phyloP scores from a whole-genome alignment of 2,329 filamentous ascomycete genomes.

The Penicillium thymicola region DNA sequence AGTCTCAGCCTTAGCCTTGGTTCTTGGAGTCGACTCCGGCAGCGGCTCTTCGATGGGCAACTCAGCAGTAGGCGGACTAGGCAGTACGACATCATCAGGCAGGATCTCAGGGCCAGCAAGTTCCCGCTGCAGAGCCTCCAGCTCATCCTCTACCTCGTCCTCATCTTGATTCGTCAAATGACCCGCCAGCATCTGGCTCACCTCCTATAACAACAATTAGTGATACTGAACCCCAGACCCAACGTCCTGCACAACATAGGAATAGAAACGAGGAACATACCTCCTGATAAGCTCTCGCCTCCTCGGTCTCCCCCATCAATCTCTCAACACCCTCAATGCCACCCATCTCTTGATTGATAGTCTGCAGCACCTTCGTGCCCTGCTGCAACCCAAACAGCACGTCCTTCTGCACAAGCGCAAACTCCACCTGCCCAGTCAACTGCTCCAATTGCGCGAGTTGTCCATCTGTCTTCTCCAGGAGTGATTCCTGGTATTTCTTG shows the following conservation, averaged over 20 bases:
- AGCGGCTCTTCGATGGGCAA: slow-evolving; percentile 23
- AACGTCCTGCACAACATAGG: neutral
- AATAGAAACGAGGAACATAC: slow-evolving; percentile 45
- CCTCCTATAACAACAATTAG: slow-evolving; percentile 61
- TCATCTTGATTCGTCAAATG: slow-evolving; percentile 92
- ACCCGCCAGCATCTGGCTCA: slow-evolving; percentile 85
- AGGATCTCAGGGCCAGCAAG: slow-evolving; percentile 39
- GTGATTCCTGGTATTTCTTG: slow-evolving; percentile 94
- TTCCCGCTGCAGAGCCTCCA: slow-evolving; percentile 74
- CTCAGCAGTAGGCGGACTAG: slow-evolving; percentile 20
- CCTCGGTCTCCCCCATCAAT: slow-evolving; percentile 86
- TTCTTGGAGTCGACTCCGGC: slow-evolving; percentile 26
- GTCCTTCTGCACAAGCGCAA: slow-evolving; percentile 95
- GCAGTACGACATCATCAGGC: slow-evolving; percentile 38
- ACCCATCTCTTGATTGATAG: slow-evolving; percentile 95
- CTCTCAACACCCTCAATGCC: slow-evolving; percentile 92
- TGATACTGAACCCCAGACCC: neutral
- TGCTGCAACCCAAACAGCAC: slow-evolving; percentile 89
- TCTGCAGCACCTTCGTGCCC: slow-evolving; percentile 81
- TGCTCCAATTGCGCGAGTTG: slow-evolving; percentile 93
- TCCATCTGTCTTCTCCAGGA: slow-evolving; percentile 83
- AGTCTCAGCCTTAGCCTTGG: slow-evolving; percentile 26
- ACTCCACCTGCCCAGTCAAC: slow-evolving; percentile 85
- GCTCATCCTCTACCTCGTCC: slow-evolving; percentile 94
- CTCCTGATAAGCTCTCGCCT: slow-evolving; percentile 87